Evolutionary conservation across 2,329 filamentous ascomycete genomes (phyloP), one percentile per base, ranked within the genome.

Genomic region (Penicillium vulpinum): DNA sequence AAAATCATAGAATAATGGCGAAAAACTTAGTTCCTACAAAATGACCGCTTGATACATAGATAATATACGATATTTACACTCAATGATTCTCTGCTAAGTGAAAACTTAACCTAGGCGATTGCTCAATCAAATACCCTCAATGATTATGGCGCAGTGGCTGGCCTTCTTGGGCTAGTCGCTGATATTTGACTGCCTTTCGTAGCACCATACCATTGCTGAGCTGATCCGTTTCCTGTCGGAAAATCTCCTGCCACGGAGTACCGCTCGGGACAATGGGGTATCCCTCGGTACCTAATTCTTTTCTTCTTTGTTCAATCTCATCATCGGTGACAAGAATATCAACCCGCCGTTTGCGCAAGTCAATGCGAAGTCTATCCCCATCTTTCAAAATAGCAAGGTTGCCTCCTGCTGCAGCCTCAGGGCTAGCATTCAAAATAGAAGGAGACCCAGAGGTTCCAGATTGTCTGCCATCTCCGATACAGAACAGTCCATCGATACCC

Each of bases 381-480:
- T 83, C 78, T 15, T 67, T 67, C 21, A 84, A 66, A 21, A 84
- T 72, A 4, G 79, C 81, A 21, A 84, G 71, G 51, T 83, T 83
- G 1, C 82, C 81, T 8, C 81, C 81, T 10, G 78, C 79, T 1
- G 81, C 80, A 13, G 82, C 81, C 66, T 84, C 82, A 8, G 82
- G 81, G 43, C 77, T 81, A 2, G 81, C 81, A 58, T 84, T 83
- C n/a, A 84, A 68, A 49, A 84, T 83, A 0, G 80, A 82, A 1
- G 81, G 82, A 3, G 78, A 81, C 0, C 78, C 81, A 3, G 81
- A 83, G 3, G 82, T 84, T 31, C 82, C 81, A 8, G 80, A 83
- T 63, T 84, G 82, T 45, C 82, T 71, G 1, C 81, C 82, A 62
- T 84, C 81, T 7, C 82, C 82, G 56, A 84, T 80, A 55, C 80